phyloP scores from a whole-genome alignment of 495 filamentous ascomycete species.

The Penicillium roqueforti region DNA sequence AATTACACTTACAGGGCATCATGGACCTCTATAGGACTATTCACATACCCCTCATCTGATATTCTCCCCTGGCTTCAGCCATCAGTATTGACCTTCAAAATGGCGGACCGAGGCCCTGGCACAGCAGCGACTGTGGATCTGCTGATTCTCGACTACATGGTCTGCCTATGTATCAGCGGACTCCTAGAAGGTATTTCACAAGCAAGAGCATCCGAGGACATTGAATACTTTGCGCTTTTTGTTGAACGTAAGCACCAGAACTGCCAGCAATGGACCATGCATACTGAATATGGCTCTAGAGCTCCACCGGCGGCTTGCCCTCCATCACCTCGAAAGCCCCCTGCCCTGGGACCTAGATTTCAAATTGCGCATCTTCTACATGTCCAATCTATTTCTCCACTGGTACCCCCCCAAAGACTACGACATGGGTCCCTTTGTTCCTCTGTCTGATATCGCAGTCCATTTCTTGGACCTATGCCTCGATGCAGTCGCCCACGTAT shows the following conservation, averaged over 20 bases:
- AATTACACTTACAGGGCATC: not conserved
- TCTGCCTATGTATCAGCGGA: conserved; percentile 40
- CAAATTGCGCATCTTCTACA: conserved; percentile 26
- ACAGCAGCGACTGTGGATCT: conserved; percentile 42
- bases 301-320: not conserved
- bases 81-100: not conserved
- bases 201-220: not conserved
- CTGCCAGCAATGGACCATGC: not conserved
- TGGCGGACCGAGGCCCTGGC: conserved; percentile 17
- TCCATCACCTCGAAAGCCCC: not conserved
- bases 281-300: not conserved
- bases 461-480: conserved; percentile 48
- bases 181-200: conserved; percentile 15
- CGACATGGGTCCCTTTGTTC: not conserved
- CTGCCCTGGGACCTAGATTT: conserved; percentile 26
- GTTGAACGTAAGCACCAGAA: conserved; percentile 21
- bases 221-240: conserved; percentile 20
- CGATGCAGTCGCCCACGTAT: conserved; percentile 22
- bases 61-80: not conserved
- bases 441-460: conserved; percentile 40
- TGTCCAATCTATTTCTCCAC: conserved; percentile 14
- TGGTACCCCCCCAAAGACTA: conserved; percentile 1
- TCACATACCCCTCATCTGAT: not conserved
- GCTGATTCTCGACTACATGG: conserved; percentile 53
- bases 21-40: not conserved